These are phyloP conservation scores for Solanum piurae DNA, from an alignment of 257 asterid species.

Conservation along the genomic window DNA sequence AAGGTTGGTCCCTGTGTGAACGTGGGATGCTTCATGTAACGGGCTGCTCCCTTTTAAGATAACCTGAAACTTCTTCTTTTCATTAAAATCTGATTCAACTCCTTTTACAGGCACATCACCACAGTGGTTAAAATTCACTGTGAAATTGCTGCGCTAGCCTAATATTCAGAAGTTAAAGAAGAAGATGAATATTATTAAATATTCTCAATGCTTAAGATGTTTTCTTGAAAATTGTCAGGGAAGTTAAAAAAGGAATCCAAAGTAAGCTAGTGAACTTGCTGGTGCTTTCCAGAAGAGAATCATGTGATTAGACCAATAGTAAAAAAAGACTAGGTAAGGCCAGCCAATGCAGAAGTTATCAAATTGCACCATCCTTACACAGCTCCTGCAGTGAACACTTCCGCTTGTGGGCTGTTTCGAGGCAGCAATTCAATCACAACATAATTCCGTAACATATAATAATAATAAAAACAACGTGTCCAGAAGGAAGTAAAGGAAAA, in stretches of 20 bases:
- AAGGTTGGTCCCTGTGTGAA: background rate
- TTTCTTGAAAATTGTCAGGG: background rate
- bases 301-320: background rate
- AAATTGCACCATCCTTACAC: background rate
- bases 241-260: background rate
- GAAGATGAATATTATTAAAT: background rate
- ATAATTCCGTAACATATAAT: background rate
- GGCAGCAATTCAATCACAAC: background rate
- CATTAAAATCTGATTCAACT: background rate
- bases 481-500: slow-evolving; percentile 1
- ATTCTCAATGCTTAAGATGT: background rate
- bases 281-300: background rate
- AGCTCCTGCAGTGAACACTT: background rate
- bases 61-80: background rate
- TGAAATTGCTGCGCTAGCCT: background rate
- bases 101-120: background rate
- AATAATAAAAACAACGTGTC: background rate
- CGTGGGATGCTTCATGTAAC: background rate
- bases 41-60: background rate
- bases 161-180: background rate
- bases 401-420: background rate
- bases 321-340: background rate
- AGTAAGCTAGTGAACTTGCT: background rate
- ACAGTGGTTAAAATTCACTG: background rate
- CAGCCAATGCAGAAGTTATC: background rate